Conservation (phyloP, 164 flowering plant genomes). For the Warburgia ugandensis region DNA sequence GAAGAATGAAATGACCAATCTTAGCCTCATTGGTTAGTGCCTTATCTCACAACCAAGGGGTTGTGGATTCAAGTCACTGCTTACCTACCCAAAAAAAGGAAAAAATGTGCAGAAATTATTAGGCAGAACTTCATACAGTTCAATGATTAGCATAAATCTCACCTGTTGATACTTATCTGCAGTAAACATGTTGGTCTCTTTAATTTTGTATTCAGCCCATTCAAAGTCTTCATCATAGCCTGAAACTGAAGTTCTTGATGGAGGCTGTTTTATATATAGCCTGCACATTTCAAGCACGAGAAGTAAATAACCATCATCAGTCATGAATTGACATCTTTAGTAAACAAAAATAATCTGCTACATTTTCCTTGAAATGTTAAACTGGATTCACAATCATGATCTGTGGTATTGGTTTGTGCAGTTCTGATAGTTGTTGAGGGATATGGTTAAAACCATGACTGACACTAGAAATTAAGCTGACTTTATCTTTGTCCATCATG, state of each 20-base stretch:
- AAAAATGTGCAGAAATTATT: neutral
- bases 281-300: conserved; percentile 25
- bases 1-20: too few species aligned
- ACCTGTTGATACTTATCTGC: conserved; percentile 98
- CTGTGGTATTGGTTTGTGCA: too few species aligned
- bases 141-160: conserved; percentile 17
- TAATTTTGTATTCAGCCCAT: conserved; percentile 94
- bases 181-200: conserved; percentile 93
- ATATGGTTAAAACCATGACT: too few species aligned
- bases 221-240: conserved; percentile 51
- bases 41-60: too few species aligned
- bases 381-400: too few species aligned
- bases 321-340: neutral
- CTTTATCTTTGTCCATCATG: too few species aligned
- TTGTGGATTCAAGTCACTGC: too few species aligned
- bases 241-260: conserved; percentile 45
- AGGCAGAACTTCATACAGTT: neutral
- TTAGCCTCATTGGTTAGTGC: too few species aligned
- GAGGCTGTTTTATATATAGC: conserved; percentile 78
- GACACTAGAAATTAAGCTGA: too few species aligned
- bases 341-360: neutral
- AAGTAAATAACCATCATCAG: neutral
- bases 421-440: too few species aligned
- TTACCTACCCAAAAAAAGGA: too few species aligned
- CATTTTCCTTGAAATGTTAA: neutral